Conservation (phyloP, 2,329 filamentous ascomycete species). For the Talaromyces sp. region DNA sequence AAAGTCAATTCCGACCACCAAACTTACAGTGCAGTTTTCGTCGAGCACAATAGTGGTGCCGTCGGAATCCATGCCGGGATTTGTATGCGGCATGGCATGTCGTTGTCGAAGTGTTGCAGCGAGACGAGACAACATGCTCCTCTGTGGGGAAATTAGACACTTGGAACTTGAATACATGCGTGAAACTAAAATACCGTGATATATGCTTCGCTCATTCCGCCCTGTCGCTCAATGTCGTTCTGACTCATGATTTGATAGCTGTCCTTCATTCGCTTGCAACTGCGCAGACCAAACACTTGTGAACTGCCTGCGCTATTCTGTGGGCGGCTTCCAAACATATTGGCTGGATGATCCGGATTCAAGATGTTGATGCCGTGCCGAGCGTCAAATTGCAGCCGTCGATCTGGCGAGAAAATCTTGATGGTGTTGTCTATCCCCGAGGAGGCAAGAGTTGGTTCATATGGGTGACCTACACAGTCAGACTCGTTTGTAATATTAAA, state of each 20-base stretch:
- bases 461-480: constrained; percentile 51
- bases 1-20: background rate
- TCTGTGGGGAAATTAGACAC: constrained; percentile 22
- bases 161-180: background rate
- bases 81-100: constrained; percentile 23
- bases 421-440: constrained; percentile 64
- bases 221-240: constrained; percentile 57
- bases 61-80: constrained; percentile 20
- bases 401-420: constrained; percentile 62
- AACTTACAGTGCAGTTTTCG: constrained; percentile 41
- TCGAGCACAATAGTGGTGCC: constrained; percentile 34
- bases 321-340: constrained; percentile 22
- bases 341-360: constrained; percentile 38
- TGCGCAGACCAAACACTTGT: constrained; percentile 42
- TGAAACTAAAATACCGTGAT: constrained; percentile 44
- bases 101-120: constrained; percentile 37
- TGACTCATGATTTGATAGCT: constrained; percentile 57
- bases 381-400: constrained; percentile 52
- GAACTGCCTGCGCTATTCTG: constrained; percentile 16
- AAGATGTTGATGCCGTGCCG: constrained; percentile 54
- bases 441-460: constrained; percentile 61
- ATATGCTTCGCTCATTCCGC: constrained; percentile 52
- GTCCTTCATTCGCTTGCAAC: constrained; percentile 55
- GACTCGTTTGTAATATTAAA: background rate
- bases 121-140: constrained; percentile 43